Conservation (phyloP, 441 rosid species). For the Erodium chrysanthum region DNA sequence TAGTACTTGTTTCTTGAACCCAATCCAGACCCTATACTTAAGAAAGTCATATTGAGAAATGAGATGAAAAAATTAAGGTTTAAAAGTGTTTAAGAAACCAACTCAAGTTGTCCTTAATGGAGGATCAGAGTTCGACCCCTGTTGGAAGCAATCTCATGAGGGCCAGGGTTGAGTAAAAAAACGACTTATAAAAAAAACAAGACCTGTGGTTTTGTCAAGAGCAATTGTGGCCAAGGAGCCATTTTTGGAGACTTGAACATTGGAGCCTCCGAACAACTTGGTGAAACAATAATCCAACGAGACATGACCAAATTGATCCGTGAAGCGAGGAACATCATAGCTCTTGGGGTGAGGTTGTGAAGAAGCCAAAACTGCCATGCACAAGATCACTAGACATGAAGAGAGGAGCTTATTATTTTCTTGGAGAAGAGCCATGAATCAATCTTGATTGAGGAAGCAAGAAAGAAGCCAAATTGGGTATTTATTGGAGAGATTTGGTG, state of each 20-base stretch:
- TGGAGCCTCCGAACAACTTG: constrained; percentile 41
- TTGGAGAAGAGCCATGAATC: constrained; percentile 7
- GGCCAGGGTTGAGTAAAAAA: too few relatives aligned
- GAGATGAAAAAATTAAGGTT: too few relatives aligned
- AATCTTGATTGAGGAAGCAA: too few relatives aligned
- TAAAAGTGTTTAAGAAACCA: too few relatives aligned
- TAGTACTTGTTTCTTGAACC: constrained; percentile 42
- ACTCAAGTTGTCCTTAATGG: too few relatives aligned
- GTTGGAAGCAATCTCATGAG: too few relatives aligned
- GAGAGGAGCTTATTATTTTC: constrained; percentile 17
- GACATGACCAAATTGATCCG: constrained; percentile 49
- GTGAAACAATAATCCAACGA: constrained; percentile 37
- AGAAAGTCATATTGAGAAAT: not conserved
- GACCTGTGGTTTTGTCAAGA: constrained; percentile 67
- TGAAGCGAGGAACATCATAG: constrained; percentile 38
- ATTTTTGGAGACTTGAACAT: constrained; percentile 39
- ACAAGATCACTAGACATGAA: constrained; percentile 27
- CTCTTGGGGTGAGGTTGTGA: constrained; percentile 33
- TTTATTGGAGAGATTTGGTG: constrained; percentile 2
- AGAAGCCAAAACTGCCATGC: constrained; percentile 33
- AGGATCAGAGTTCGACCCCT: too few relatives aligned
- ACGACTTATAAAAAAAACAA: too few relatives aligned
- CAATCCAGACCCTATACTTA: constrained; percentile 63
- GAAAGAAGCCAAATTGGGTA: not conserved
- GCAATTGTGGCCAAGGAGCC: constrained; percentile 54